These are phyloP conservation scores for Umbelopsis sp. DNA, from an alignment of 192 early-diverging fungal genomes.

Conservation along the genomic window DNA sequence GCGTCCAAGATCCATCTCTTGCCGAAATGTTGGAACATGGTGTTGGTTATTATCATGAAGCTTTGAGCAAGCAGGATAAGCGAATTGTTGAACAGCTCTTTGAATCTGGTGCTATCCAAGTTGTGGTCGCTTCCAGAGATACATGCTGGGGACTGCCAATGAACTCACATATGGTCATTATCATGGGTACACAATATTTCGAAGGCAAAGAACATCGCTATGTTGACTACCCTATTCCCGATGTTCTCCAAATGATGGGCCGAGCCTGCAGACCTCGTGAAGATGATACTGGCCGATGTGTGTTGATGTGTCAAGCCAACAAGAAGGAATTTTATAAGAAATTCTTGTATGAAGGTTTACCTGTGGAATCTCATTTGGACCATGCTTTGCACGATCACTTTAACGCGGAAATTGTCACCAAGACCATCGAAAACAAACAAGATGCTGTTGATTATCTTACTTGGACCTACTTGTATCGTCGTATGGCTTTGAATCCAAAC, in stretches of 20 bases:
- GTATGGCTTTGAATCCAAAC: slow-evolving; percentile 91
- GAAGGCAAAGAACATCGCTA: slow-evolving; percentile 89
- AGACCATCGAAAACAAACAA: slow-evolving; percentile 86
- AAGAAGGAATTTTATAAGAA: slow-evolving; percentile 99
- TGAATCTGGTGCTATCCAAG: slow-evolving; percentile 92
- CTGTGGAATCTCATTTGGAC: slow-evolving; percentile 85
- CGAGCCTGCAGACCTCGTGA: slow-evolving; percentile 96
- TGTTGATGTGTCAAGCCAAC: slow-evolving; percentile 91
- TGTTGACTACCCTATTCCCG: slow-evolving; percentile 97
- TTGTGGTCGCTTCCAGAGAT: slow-evolving; percentile 94
- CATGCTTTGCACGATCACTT: slow-evolving; percentile 82
- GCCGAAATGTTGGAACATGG: slow-evolving; percentile 87
- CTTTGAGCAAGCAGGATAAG: slow-evolving; percentile 85
- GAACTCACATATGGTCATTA: slow-evolving; percentile 95
- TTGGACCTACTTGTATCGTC: slow-evolving; percentile 95
- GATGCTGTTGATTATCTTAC: slow-evolving; percentile 95
- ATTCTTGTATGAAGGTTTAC: slow-evolving; percentile 95
- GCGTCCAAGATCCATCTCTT: slow-evolving; percentile 80
- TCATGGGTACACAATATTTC: slow-evolving; percentile 98
- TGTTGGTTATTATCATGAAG: slow-evolving; percentile 97
- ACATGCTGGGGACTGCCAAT: slow-evolving; percentile 98
- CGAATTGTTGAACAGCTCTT: slow-evolving; percentile 92
- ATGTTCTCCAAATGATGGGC: slow-evolving; percentile 99
- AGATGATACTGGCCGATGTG: slow-evolving; percentile 89
- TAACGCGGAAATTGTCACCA: slow-evolving; percentile 91